A percentile compares a stretch with the other conserved stretches of the same genome.
phyloP scores from a whole-genome alignment of 2,329 filamentous ascomycete genomes.

The Colletotrichum filicis region DNA sequence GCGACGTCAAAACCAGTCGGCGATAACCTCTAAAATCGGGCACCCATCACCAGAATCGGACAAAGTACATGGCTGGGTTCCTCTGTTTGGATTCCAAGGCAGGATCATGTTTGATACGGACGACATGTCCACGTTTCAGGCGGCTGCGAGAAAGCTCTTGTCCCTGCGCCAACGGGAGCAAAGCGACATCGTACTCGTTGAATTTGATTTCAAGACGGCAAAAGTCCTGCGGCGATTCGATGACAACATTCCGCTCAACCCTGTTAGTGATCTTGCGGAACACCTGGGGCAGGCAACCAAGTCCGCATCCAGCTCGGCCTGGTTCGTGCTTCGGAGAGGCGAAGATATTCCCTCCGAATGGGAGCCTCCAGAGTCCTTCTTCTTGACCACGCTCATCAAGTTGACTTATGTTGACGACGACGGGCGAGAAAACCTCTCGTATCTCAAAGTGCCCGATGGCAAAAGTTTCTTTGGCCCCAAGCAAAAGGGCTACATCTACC shows the following conservation, averaged over 20 bases:
- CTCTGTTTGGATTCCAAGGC: constrained; percentile 47
- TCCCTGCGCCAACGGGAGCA: constrained; percentile 26
- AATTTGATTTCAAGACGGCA: constrained; percentile 1
- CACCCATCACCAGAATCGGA: not conserved
- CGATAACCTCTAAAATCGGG: not conserved
- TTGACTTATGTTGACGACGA: not conserved
- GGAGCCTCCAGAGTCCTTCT: constrained; percentile 38
- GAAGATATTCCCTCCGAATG: constrained; percentile 30
- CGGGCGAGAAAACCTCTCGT: constrained; percentile 17
- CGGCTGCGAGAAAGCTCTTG: constrained; percentile 40
- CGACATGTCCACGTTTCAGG: constrained; percentile 36
- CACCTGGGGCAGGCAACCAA: not conserved
- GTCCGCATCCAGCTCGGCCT: constrained; percentile 4
- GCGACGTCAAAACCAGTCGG: not conserved
- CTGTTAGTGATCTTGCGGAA: not conserved
- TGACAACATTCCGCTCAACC: not conserved
- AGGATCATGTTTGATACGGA: constrained; percentile 38
- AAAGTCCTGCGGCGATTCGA: not conserved
- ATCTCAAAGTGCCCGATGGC: constrained; percentile 13
- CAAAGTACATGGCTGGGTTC: not conserved
- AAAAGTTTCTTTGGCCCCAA: not conserved
- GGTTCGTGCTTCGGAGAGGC: constrained; percentile 38
- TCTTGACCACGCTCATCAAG: constrained; percentile 26
- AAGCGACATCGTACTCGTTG: constrained; percentile 14
- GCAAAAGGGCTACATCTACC: not conserved